Evolutionary conservation across 2,329 filamentous ascomycete genomes (phyloP).

Genomic region (Exophiala aquamarina): DNA sequence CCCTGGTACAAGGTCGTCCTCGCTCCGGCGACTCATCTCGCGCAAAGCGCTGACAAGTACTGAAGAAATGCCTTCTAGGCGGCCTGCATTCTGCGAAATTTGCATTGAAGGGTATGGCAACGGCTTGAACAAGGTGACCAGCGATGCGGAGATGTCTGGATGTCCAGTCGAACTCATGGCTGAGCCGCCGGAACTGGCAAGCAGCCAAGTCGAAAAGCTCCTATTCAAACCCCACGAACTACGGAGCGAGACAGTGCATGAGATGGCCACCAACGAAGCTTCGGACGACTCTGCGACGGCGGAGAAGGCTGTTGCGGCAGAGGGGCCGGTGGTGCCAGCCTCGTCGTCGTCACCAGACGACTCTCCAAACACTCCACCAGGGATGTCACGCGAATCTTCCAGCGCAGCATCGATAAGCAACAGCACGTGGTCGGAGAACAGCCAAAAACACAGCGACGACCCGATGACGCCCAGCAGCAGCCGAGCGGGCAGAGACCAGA

Average conservation of each 20-base stretch:
- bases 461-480: constrained; percentile 8
- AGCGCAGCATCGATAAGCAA: constrained; percentile 14
- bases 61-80: constrained; percentile 5
- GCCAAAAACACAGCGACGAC: constrained; percentile 9
- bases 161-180: constrained; percentile 10
- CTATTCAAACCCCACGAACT: constrained; percentile 9
- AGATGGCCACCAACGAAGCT: constrained; percentile 12
- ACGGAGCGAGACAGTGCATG: constrained; percentile 9
- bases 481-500: constrained; percentile 2
- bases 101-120: constrained; percentile 29
- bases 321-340: no score
- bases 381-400: constrained; percentile 28
- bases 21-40: constrained; percentile 21
- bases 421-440: constrained; percentile 17
- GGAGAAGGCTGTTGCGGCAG: no score
- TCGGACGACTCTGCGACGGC: not conserved
- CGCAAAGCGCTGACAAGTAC: constrained; percentile 1
- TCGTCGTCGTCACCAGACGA: constrained; percentile 9
- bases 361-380: constrained; percentile 13
- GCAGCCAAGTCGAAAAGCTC: constrained; percentile 8
- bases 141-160: not conserved
- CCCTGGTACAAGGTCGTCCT: constrained; percentile 19
- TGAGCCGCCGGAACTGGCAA: constrained; percentile 6
- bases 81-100: constrained; percentile 26
- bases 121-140: constrained; percentile 24